Conservation (phyloP, 495 filamentous ascomycete species). For the Penicillium psychrofluorescens region DNA sequence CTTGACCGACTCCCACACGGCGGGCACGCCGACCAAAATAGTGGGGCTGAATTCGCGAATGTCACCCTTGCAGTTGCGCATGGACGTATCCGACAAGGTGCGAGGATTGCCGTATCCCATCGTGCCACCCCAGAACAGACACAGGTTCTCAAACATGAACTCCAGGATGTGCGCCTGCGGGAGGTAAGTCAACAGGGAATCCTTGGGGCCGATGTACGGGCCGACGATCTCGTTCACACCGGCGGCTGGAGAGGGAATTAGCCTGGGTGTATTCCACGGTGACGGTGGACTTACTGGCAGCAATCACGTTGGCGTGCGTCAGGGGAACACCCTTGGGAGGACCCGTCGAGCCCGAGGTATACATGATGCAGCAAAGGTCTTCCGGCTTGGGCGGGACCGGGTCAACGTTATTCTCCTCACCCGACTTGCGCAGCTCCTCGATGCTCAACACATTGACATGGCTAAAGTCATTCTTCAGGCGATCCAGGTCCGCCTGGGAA, state of each 20-base stretch:
- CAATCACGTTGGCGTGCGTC: conserved; percentile 83
- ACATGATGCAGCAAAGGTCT: conserved; percentile 98
- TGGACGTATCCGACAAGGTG: conserved; percentile 82
- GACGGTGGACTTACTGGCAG: conserved; percentile 55
- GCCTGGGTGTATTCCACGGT: not conserved
- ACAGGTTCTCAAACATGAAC: conserved; percentile 93
- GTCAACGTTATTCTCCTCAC: conserved; percentile 76
- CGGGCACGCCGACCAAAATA: conserved; percentile 88
- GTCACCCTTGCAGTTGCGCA: conserved; percentile 92
- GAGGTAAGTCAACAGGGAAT: conserved; percentile 84
- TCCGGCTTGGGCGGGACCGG: conserved; percentile 73
- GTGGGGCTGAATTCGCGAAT: conserved; percentile 91
- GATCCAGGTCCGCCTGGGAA: conserved; percentile 73
- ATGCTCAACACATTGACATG: conserved; percentile 72
- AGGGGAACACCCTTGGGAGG: conserved; percentile 92
- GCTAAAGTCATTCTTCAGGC: conserved; percentile 62
- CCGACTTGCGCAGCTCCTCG: conserved; percentile 75
- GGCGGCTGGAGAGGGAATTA: conserved; percentile 50
- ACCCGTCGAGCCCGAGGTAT: conserved; percentile 97
- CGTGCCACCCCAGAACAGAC: conserved; percentile 86
- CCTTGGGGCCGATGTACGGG: conserved; percentile 76
- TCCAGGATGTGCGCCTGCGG: conserved; percentile 94
- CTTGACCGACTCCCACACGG: conserved; percentile 97
- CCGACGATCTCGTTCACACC: conserved; percentile 84
- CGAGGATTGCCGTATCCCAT: conserved; percentile 97